Percentiles rank a stretch among this genome's conserved stretches.
phyloP scores from a whole-genome alignment of 2,329 filamentous ascomycete genomes.

The Fusarium sp. region DNA sequence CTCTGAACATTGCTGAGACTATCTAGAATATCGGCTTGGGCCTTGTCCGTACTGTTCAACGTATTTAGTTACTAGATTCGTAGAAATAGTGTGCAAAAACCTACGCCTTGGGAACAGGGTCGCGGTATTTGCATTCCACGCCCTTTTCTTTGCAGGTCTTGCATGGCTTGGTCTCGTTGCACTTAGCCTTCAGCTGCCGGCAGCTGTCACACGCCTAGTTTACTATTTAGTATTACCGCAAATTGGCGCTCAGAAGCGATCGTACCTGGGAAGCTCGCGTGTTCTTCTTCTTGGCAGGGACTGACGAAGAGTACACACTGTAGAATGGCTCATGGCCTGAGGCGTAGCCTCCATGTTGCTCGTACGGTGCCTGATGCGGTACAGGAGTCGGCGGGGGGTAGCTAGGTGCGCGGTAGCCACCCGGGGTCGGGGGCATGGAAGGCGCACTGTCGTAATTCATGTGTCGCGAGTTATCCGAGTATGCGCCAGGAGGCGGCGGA shows the following conservation, averaged over 20 bases:
- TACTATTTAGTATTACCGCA: conserved; percentile 24
- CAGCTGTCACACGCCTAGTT: conserved; percentile 89
- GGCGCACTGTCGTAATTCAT: conserved; percentile 64
- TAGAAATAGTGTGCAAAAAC: conserved; percentile 44
- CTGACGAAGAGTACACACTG: conserved; percentile 57
- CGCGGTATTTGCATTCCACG: conserved; percentile 86
- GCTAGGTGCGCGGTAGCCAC: conserved; percentile 55
- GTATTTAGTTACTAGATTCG: conserved; percentile 19
- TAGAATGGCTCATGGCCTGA: conserved; percentile 53
- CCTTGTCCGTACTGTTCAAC: conserved; percentile 65
- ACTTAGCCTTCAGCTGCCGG: conserved; percentile 88
- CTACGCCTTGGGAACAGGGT: conserved; percentile 91
- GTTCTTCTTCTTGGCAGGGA: conserved; percentile 67
- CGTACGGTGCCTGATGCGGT: conserved; percentile 54
- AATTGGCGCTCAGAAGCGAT: neutral
- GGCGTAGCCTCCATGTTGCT: conserved; percentile 48
- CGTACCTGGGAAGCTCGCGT: conserved; percentile 71
- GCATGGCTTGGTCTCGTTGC: conserved; percentile 85
- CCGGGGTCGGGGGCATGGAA: conserved; percentile 59
- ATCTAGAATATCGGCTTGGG: conserved; percentile 69
- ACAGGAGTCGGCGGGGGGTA: conserved; percentile 57
- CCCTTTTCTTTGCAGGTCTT: conserved; percentile 91
- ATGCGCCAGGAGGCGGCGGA: conserved; percentile 47
- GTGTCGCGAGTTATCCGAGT: conserved; percentile 63
- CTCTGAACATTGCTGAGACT: conserved; percentile 58